Evolutionary conservation across 768 basidiomycete species (phyloP).

Genomic region (Kockovaella imperatae): DNA sequence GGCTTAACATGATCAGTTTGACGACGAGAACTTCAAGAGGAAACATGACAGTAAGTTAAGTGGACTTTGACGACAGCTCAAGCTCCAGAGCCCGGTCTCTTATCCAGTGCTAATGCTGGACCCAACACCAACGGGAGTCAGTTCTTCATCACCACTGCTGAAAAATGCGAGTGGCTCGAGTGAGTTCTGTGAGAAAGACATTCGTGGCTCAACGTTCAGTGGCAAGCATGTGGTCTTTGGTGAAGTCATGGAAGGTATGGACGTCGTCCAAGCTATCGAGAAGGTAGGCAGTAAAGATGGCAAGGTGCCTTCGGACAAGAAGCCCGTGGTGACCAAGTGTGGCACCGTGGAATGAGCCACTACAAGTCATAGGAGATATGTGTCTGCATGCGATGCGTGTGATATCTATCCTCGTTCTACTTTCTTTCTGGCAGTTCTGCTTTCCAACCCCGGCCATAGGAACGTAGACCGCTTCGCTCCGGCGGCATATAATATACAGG

Average conservation of each 20-base stretch:
- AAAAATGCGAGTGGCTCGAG: constrained; percentile 37
- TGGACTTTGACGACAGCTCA: neutral
- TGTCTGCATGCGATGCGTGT: neutral
- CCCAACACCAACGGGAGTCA: constrained; percentile 50
- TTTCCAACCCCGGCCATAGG: constrained; percentile 22
- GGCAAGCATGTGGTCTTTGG: constrained; percentile 61
- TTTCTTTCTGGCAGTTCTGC: neutral
- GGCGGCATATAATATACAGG: constrained; percentile 43
- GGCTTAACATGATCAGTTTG: constrained; percentile 21
- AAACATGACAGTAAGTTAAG: constrained; percentile 30
- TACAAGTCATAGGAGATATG: constrained; percentile 6
- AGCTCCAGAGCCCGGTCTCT: constrained; percentile 36
- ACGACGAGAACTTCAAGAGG: constrained; percentile 44
- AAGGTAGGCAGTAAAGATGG: constrained; percentile 24
- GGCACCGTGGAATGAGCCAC: constrained; percentile 16
- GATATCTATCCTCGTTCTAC: too few species aligned
- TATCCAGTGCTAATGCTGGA: constrained; percentile 62
- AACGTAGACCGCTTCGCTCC: constrained; percentile 24
- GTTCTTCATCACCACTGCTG: constrained; percentile 41
- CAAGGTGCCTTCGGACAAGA: constrained; percentile 20
- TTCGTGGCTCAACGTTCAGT: constrained; percentile 13
- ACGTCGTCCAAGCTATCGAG: constrained; percentile 60
- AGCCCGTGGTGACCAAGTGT: constrained; percentile 16
- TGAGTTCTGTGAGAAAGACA: constrained; percentile 13
- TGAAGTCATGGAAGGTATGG: constrained; percentile 58